Conservation (phyloP, 2,329 filamentous ascomycete species). For the Coniochaeta sp. region DNA sequence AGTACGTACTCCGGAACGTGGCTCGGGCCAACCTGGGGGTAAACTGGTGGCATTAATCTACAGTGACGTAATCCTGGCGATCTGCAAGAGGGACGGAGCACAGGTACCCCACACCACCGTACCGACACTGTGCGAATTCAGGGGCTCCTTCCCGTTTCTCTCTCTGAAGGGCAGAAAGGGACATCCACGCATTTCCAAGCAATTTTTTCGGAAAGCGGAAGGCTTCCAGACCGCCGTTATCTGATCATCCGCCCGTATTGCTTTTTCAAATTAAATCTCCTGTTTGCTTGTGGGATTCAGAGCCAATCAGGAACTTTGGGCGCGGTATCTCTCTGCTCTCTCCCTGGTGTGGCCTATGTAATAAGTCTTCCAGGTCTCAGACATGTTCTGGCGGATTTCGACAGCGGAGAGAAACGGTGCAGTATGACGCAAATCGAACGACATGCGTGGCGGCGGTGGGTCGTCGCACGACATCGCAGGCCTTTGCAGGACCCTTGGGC, state of each 20-base stretch:
- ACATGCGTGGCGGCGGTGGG: background rate
- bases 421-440: background rate
- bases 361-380: no score
- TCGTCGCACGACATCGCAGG: background rate
- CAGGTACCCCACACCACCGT: no score
- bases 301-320: background rate
- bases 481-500: no score
- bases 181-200: background rate
- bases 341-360: background rate
- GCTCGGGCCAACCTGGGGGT: background rate
- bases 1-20: background rate
- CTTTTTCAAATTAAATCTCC: no score
- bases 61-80: constrained; percentile 1
- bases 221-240: background rate
- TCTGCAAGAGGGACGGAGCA: background rate
- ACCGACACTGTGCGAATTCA: background rate
- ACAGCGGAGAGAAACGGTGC: background rate
- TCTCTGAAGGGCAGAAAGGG: background rate
- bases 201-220: background rate
- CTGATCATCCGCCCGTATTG: background rate
- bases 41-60: background rate
- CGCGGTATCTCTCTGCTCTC: no score
- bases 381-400: background rate
- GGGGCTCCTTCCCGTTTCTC: background rate
- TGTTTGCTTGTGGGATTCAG: background rate